Conservation (phyloP, 2,329 filamentous ascomycete species). For the Orbilia blumenaviensis region DNA sequence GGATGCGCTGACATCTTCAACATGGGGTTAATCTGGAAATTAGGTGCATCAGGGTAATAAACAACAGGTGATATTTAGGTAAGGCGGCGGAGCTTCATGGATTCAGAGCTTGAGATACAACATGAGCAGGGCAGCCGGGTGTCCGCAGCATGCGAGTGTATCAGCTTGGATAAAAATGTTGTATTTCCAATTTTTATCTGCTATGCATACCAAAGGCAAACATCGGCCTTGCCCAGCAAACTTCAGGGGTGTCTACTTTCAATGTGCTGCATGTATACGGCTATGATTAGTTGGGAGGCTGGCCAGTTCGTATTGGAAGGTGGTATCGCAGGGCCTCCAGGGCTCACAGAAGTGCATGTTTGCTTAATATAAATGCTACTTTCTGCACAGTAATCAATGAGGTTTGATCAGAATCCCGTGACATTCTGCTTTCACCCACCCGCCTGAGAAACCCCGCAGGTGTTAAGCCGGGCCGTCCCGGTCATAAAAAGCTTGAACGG, state of each 20-base stretch:
- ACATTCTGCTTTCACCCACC: too few species aligned
- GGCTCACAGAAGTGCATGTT: not conserved
- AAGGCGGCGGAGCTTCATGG: not conserved
- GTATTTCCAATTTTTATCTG: too few species aligned
- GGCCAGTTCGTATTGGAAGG: not conserved
- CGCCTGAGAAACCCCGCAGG: not conserved
- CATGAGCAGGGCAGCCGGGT: not conserved
- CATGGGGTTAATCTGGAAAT: too few species aligned
- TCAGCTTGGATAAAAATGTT: slow-evolving; percentile 1
- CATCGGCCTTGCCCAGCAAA: too few species aligned
- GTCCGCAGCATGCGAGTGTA: not conserved
- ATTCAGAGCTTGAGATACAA: not conserved
- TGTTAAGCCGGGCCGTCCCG: not conserved
- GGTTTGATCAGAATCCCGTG: not conserved
- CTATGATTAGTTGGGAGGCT: not conserved
- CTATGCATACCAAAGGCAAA: too few species aligned
- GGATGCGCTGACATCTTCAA: not conserved
- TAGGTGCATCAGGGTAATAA: too few species aligned
- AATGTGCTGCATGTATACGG: too few species aligned
- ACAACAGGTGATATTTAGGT: not conserved
- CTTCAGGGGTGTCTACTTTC: too few species aligned
- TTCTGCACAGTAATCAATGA: slow-evolving; percentile 3
- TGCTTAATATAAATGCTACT: not conserved
- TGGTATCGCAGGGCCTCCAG: not conserved
- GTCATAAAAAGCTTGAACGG: slow-evolving; percentile 1